Evolutionary conservation across 345 rosid species (phyloP).

Genomic region (Pseudoturritis turrita): DNA sequence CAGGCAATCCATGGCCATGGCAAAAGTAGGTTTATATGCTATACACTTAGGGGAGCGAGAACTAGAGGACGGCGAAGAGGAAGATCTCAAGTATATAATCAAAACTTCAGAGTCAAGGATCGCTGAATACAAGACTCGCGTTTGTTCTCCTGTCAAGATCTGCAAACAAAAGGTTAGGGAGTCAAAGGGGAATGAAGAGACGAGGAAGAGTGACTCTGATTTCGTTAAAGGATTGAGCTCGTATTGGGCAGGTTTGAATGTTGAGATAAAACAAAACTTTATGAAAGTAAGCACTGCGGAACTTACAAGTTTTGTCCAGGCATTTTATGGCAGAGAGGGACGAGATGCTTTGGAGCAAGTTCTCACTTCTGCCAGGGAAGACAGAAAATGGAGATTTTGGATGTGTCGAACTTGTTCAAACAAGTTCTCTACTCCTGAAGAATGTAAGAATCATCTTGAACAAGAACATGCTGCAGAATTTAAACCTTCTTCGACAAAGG

Average conservation of each 20-base stretch:
- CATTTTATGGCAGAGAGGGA: background rate
- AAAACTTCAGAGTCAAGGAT: background rate
- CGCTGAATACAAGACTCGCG: too few relatives aligned
- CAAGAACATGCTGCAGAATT: background rate
- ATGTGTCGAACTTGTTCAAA: constrained; percentile 6
- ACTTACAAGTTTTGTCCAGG: background rate
- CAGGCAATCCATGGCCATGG: background rate
- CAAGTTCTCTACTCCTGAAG: background rate
- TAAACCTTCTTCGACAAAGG: background rate
- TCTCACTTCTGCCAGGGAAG: background rate
- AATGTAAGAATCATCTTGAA: constrained; percentile 9
- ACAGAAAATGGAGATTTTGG: constrained; percentile 10
- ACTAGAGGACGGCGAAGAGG: too few relatives aligned
- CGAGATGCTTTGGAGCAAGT: background rate
- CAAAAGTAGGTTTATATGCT: background rate
- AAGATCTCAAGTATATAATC: too few relatives aligned
- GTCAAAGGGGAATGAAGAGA: background rate
- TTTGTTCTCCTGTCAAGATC: background rate
- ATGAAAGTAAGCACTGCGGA: background rate
- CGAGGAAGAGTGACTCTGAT: background rate
- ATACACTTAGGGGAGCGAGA: too few relatives aligned
- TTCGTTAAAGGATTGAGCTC: background rate
- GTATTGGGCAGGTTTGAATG: background rate
- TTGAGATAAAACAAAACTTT: background rate
- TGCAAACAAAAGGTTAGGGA: background rate